phyloP scores from a whole-genome alignment of 179 eudicot species.

The Vitellaria paradoxa region DNA sequence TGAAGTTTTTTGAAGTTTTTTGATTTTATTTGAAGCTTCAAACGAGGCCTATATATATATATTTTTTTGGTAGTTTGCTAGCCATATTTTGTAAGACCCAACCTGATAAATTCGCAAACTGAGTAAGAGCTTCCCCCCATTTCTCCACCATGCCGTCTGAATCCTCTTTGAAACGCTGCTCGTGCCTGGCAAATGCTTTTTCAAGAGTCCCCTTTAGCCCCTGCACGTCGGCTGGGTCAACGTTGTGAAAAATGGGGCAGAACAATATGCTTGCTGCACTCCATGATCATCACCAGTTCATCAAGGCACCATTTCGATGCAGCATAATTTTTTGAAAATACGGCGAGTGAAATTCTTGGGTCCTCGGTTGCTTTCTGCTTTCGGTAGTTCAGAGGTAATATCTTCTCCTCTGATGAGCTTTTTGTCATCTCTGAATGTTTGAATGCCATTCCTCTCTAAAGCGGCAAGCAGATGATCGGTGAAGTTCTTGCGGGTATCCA shows the following conservation, averaged over 20 bases:
- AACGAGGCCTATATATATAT: no score
- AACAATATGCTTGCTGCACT: constrained; percentile 8
- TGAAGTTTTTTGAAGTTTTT: no score
- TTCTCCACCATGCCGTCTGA: neutral
- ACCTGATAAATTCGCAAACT: neutral
- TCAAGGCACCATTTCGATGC: constrained; percentile 2
- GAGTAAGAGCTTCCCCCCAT: neutral
- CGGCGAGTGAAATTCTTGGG: neutral
- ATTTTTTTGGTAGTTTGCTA: no score
- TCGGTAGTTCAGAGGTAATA: neutral
- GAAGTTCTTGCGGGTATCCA: neutral
- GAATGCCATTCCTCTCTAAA: neutral
- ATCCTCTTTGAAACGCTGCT: neutral
- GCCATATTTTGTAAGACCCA: neutral
- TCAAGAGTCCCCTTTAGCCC: neutral
- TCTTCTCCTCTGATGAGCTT: constrained; percentile 2
- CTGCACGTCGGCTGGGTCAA: neutral
- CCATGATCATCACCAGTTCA: constrained; percentile 14
- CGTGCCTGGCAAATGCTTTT: constrained; percentile 8
- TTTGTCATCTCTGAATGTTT: constrained; percentile 7
- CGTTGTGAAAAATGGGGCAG: neutral
- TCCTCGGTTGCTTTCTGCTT: neutral
- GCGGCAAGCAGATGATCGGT: constrained; percentile 3
- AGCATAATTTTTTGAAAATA: neutral
- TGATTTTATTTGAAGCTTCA: no score